Evolutionary conservation across 78 protist genomes (phyloP).

Genomic region (Dictyostelium citrinum): DNA sequence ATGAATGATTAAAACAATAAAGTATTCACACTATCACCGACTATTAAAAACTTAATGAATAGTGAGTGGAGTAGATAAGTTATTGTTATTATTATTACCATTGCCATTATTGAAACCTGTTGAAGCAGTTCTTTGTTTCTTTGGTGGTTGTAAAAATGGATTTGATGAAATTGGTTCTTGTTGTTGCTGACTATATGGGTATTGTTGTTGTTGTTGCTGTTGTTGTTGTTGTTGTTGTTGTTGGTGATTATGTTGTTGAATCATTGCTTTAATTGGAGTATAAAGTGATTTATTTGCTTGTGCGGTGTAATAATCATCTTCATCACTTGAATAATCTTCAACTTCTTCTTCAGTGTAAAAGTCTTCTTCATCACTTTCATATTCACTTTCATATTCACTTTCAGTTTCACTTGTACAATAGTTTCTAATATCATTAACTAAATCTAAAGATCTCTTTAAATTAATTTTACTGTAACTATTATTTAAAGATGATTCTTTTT

Average conservation of each 20-base stretch:
- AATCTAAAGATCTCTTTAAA: constrained; percentile 54
- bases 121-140: constrained; percentile 67
- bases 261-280: constrained; percentile 24
- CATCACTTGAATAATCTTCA: constrained; percentile 30
- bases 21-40: not conserved
- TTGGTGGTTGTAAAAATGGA: constrained; percentile 75
- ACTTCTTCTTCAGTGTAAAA: constrained; percentile 45
- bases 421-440: constrained; percentile 61
- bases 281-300: not conserved
- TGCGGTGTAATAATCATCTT: not conserved
- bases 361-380: constrained; percentile 29
- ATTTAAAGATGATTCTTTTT: not conserved
- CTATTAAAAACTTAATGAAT: constrained; percentile 20
- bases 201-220: not conserved
- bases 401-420: constrained; percentile 53
- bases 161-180: constrained; percentile 1
- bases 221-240: not conserved
- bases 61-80: not conserved
- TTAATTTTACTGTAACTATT: not conserved
- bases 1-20: not conserved
- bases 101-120: not conserved
- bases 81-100: not conserved
- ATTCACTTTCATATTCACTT: constrained; percentile 21
- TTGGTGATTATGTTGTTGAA: not conserved
- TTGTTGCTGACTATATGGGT: not conserved